Evolutionary conservation across 768 basidiomycete species (phyloP), one percentile per base, ranked within the genome.

Genomic region (Russula vinacea): DNA sequence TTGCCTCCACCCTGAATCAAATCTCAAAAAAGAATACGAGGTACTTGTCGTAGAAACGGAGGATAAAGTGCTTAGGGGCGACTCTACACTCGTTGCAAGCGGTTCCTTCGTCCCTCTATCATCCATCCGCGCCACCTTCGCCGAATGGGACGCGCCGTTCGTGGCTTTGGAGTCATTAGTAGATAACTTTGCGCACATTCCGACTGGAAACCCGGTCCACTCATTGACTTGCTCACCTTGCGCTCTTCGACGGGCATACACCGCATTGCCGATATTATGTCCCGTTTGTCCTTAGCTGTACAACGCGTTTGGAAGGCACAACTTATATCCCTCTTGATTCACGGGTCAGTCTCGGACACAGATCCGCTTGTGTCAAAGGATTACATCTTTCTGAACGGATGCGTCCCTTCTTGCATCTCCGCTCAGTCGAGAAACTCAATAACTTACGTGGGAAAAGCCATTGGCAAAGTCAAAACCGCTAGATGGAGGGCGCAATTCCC

Each of bases 61-160:
- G 72, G 84, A 85, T 24, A 90, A 85, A 70, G 80, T 96, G 29
- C 80, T 97, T 42, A 78, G 77, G 42, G 84, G 88, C 52, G 92
- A 95, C 71, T 79, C 87, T 16, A 81, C 78, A 57, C 80, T 94
- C 29, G 93, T 95, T 39, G 89, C 84, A n/a, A 81, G 81, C 62
- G 85, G 86, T 10, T 87, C 89, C 5, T 94, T 89, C 71, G 92
- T 97, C 5, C 93, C 94, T 4, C 78, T 97, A 37, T 90, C 94
- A 0, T 87, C 87, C 7, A 76, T 97, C 64, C 84, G 89, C 58
- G 90, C 94, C 13, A 84, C 82, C 19, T 94, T 96, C 73, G 83
- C 90, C 8, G 84, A 84, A 74, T 97, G 94, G 94, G 90, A 93
- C 69, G 87, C 90, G 9, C 92, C 92, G 16, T 78, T 97, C 54